Evolutionary conservation across 2,329 filamentous ascomycete genomes (phyloP).

Genomic region (Stemphylium lycopersici): DNA sequence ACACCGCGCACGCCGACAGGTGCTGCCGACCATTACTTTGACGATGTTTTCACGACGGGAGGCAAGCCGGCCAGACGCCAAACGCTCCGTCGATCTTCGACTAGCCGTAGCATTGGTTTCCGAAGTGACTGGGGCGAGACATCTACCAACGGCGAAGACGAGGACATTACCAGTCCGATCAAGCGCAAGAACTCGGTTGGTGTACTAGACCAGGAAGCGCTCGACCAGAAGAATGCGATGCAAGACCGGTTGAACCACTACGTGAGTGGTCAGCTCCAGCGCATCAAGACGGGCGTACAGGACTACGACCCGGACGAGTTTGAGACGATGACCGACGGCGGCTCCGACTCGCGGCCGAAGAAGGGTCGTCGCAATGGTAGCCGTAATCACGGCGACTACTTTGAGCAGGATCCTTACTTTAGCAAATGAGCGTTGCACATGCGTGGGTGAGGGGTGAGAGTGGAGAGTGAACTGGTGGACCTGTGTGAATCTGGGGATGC

Average conservation of each 20-base stretch:
- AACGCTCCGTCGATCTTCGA: slow-evolving; percentile 76
- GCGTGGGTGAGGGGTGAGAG: not conserved
- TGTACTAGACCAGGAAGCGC: slow-evolving; percentile 60
- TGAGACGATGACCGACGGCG: slow-evolving; percentile 61
- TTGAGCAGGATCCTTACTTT: slow-evolving; percentile 38
- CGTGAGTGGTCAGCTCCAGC: slow-evolving; percentile 78
- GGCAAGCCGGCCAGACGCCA: slow-evolving; percentile 54
- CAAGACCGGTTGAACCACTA: slow-evolving; percentile 76
- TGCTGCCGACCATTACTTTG: slow-evolving; percentile 92
- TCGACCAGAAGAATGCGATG: slow-evolving; percentile 45
- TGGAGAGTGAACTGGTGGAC: no score
- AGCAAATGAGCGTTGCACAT: slow-evolving; percentile 22
- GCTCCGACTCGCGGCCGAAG: slow-evolving; percentile 27
- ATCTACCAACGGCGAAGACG: slow-evolving; percentile 46
- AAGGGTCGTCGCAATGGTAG: slow-evolving; percentile 31
- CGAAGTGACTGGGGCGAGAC: slow-evolving; percentile 72
- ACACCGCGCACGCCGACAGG: slow-evolving; percentile 86
- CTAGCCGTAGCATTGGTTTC: slow-evolving; percentile 80
- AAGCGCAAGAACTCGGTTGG: slow-evolving; percentile 56
- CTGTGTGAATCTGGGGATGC: no score
- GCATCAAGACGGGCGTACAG: slow-evolving; percentile 67
- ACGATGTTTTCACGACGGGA: slow-evolving; percentile 76
- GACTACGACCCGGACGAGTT: slow-evolving; percentile 66
- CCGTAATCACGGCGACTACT: slow-evolving; percentile 34
- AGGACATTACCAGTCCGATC: slow-evolving; percentile 36